A percentile compares a stretch with the other conserved stretches of the same genome.
Conservation (phyloP, 306 rosid genomes). For the Canavalia gladiata region DNA sequence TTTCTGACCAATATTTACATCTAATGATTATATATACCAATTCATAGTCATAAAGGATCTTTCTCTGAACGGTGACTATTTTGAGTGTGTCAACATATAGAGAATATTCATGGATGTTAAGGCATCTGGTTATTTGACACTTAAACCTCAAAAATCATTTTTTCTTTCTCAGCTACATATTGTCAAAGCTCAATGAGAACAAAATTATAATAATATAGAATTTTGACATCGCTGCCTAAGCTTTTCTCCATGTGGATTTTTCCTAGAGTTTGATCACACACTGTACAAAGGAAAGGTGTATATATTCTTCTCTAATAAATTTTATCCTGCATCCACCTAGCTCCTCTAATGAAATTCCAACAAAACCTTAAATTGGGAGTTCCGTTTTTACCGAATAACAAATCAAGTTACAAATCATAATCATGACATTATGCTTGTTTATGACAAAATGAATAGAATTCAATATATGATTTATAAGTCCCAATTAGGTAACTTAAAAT, state of each 20-base stretch:
- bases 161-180: not conserved
- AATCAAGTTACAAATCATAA: constrained; percentile 14
- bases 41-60: not conserved
- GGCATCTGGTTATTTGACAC: not conserved
- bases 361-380: not conserved
- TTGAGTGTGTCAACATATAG: constrained; percentile 11
- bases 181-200: constrained; percentile 33
- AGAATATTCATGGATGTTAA: constrained; percentile 1
- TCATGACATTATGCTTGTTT: constrained; percentile 37
- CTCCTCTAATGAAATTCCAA: not conserved
- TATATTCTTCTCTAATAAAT: constrained; percentile 10
- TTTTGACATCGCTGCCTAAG: not conserved
- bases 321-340: not conserved
- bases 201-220: constrained; percentile 13
- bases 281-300: not conserved
- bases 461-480: not conserved
- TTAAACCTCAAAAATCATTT: not conserved
- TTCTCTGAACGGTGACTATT: not conserved
- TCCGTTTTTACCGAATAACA: not conserved
- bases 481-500: not conserved
- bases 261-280: constrained; percentile 20
- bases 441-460: not conserved
- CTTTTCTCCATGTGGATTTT: not conserved
- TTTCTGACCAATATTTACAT: not conserved
- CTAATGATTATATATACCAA: not conserved